A percentile compares a stretch with the other conserved stretches of the same genome.
Evolutionary conservation across 23 red algal genomes (phyloP).

Genomic region (Chondrus crispus): DNA sequence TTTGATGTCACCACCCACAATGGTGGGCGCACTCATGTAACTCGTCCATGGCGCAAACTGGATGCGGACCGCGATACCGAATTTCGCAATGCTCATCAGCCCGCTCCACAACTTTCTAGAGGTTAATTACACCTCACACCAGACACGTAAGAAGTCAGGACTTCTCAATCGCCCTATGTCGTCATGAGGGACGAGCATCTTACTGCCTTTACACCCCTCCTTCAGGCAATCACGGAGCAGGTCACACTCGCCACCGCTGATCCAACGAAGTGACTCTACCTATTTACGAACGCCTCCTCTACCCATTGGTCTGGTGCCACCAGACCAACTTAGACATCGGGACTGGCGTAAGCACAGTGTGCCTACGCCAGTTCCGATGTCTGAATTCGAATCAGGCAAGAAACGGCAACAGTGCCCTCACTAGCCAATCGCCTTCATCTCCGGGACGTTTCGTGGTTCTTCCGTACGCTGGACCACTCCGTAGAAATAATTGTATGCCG

Average conservation of each 20-base stretch:
- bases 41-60: slow-evolving; percentile 19
- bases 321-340: background rate
- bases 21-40: slow-evolving; percentile 5
- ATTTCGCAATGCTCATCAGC: background rate
- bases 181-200: slow-evolving; percentile 15
- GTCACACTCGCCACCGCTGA: background rate
- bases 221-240: slow-evolving; percentile 1
- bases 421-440: background rate
- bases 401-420: background rate
- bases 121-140: background rate
- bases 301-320: background rate
- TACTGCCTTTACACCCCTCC: background rate
- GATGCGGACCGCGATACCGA: slow-evolving; percentile 28
- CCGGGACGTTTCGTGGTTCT: background rate
- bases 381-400: background rate
- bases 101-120: background rate
- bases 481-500: background rate
- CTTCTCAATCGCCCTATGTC: slow-evolving; percentile 20
- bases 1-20: background rate
- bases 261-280: background rate
- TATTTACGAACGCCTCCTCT: slow-evolving; percentile 14
- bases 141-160: background rate
- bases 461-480: background rate
- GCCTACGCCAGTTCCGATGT: background rate
- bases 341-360: background rate